Evolutionary conservation across 305 asterid genomes (phyloP).

Genomic region (Fraxinus ornus): DNA sequence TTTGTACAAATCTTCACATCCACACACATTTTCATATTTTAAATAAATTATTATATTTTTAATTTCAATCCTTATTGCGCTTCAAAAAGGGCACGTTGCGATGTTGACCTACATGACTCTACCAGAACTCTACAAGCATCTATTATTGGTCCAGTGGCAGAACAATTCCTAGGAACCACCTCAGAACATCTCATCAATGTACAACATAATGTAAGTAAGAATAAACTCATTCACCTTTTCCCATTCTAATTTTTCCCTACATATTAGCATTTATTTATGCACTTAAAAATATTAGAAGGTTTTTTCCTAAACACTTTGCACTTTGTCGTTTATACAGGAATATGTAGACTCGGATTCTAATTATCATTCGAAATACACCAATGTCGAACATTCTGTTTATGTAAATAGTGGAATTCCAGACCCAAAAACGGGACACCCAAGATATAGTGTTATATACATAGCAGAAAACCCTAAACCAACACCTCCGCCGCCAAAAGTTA

Average conservation of each 20-base stretch:
- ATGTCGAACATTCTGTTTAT: neutral
- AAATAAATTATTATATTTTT: too few relatives aligned
- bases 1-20: neutral
- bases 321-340: neutral
- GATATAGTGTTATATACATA: too few relatives aligned
- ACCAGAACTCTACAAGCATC: neutral
- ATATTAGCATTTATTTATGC: neutral
- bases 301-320: neutral
- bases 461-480: neutral
- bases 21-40: neutral
- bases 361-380: neutral
- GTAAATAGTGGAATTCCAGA: neutral
- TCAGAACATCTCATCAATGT: too few relatives aligned
- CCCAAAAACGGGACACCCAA: too few relatives aligned
- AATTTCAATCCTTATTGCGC: neutral
- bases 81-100: neutral
- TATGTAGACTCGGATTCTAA: neutral
- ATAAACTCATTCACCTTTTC: neutral
- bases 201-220: too few relatives aligned
- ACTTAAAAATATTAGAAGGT: too few relatives aligned
- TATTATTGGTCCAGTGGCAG: neutral
- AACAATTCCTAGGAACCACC: too few relatives aligned
- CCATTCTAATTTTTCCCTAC: neutral
- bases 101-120: neutral
- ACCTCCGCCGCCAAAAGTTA: neutral